These are phyloP conservation scores for Sporobolus alterniflorus DNA, from an alignment of 202 grass and related monocot genomes.

Conservation along the genomic window DNA sequence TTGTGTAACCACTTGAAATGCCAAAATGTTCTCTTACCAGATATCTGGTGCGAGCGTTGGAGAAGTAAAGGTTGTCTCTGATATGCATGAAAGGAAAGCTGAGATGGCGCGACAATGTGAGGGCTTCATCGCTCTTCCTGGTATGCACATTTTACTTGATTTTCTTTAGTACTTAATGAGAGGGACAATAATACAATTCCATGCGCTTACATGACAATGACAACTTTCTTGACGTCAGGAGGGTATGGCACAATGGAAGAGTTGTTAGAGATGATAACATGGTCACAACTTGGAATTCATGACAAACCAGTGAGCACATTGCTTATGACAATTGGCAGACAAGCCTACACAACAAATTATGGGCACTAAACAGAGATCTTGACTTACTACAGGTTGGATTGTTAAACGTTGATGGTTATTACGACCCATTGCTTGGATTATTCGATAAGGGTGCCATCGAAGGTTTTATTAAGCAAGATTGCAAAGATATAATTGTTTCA, in stretches of 20 bases:
- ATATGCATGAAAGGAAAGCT: conserved; percentile 98
- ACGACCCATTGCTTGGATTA: conserved; percentile 77
- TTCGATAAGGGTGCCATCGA: conserved; percentile 85
- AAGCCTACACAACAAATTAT: neutral
- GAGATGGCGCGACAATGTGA: conserved; percentile 81
- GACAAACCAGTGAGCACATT: conserved; percentile 83
- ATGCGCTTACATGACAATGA: conserved; percentile 21
- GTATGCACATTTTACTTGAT: conserved; percentile 40
- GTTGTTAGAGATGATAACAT: conserved; percentile 98
- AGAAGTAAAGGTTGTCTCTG: conserved; percentile 74
- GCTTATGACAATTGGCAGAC: neutral
- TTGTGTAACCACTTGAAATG: neutral
- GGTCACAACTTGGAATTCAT: conserved; percentile 98
- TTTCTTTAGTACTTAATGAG: neutral
- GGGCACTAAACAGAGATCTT: conserved; percentile 21
- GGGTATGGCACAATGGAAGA: conserved; percentile 99
- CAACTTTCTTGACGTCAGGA: conserved; percentile 47
- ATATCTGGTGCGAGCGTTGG: conserved; percentile 96
- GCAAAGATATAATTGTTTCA: conserved; percentile 81
- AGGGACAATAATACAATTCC: neutral
- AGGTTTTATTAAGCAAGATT: conserved; percentile 94
- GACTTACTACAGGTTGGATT: conserved; percentile 70
- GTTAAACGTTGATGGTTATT: conserved; percentile 97
- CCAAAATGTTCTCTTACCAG: conserved; percentile 30
- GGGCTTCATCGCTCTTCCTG: conserved; percentile 95